phyloP scores from a whole-genome alignment of 192 early-diverging fungal genomes.

The Phycomyces blakesleeanus region DNA sequence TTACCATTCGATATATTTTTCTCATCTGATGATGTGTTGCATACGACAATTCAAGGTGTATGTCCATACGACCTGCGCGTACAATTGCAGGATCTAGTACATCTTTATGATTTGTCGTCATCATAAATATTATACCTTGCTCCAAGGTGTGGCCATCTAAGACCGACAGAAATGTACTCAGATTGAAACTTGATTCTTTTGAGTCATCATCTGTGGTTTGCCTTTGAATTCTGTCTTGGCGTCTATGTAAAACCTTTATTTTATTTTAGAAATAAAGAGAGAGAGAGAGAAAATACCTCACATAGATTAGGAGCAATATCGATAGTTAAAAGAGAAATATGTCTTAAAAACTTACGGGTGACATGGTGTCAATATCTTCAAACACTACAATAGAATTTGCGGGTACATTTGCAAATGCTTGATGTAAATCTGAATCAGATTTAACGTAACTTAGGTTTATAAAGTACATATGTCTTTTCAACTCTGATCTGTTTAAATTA shows the following conservation, averaged over 20 bases:
- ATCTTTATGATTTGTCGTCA: conserved; percentile 65
- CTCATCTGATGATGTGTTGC: conserved; percentile 58
- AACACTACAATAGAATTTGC: conserved; percentile 48
- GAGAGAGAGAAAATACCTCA: too few species aligned
- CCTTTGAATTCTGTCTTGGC: conserved; percentile 4
- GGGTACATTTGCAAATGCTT: conserved; percentile 33
- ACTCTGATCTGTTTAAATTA: conserved; percentile 12
- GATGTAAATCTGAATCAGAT: conserved; percentile 32
- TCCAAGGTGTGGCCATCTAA: conserved; percentile 58
- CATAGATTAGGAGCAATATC: too few species aligned
- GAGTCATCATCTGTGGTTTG: not conserved
- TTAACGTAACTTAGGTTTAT: conserved; percentile 36
- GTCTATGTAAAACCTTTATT: conserved; percentile 14
- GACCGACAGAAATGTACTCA: conserved; percentile 52
- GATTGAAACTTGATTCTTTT: conserved; percentile 20
- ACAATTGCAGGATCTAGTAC: conserved; percentile 59
- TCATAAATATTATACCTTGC: conserved; percentile 57
- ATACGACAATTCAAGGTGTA: conserved; percentile 59
- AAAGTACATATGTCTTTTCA: conserved; percentile 37
- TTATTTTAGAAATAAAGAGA: too few species aligned
- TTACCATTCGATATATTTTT: conserved; percentile 46
- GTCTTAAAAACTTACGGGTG: conserved; percentile 27
- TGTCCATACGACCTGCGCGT: conserved; percentile 59
- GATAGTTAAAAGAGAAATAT: too few species aligned
- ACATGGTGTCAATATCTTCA: conserved; percentile 58